Evolutionary conservation across 164 flowering plant genomes (phyloP), one percentile per base, ranked within the genome.

Genomic region (Annona cherimola): DNA sequence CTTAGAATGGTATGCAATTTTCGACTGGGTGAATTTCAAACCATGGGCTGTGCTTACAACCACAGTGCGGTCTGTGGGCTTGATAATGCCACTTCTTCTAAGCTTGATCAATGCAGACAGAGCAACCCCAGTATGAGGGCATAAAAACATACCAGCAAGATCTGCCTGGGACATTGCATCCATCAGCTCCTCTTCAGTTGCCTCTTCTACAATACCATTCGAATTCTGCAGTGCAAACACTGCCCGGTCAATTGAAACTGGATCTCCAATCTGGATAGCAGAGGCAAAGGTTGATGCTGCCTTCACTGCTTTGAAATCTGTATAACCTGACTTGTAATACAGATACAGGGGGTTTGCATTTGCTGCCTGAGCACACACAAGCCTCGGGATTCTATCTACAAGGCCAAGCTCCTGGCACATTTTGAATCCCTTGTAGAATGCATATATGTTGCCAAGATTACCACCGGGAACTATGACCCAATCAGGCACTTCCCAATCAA

Each of bases 41-140:
- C 98, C 98, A 74, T 93, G 98, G 57, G 98, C 97, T 0, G 97
- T 93, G 69, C 94, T 93, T n/a, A 93, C 94, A 69, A 93, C 97
- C 75, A 93, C 97, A 0, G 96, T 88, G 79, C 90, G 73, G 59
- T 93, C 97, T 0, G 76, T 83, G 0, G 85, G 84, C 14, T 74
- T 80, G 18, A 93, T 90, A 20, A 93, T 86, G 54, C 93, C 97
- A 71, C 87, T 83, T 3, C 77, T 79, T 80, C 96, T 84, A 61
- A 93, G 89, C 81, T 93, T 93, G 61, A 76, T 76, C 85, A 93
- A 70, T 4, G 97, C 94, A 0, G 93, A 76, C 80, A 93, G 69
- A 0, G 97, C 98, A 75, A 93, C 98, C 42, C 98, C 98, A 7
- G 98, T 93, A 64, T 90, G 98, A 54, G 98, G 98, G 66, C 97